phyloP scores from a whole-genome alignment of 1,139 yeast genomes.

The Suzukiozyma palmioleophila region DNA sequence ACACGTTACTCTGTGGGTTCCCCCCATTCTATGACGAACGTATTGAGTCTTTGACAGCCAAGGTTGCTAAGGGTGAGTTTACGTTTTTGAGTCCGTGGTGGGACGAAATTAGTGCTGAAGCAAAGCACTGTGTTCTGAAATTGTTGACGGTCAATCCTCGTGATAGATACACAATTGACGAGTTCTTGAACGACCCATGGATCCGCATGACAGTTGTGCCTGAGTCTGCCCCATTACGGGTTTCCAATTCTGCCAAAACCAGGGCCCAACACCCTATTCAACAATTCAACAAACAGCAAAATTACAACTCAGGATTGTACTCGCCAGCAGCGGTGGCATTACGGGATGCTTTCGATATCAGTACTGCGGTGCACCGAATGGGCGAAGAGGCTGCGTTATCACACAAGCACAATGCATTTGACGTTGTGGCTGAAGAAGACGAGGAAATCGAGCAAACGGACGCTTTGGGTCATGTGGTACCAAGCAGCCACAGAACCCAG shows the following conservation, averaged over 20 bases:
- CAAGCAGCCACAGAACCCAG: slow-evolving; percentile 11
- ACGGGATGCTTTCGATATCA: slow-evolving; percentile 92
- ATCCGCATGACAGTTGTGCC: slow-evolving; percentile 28
- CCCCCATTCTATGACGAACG: slow-evolving; percentile 61
- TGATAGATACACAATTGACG: slow-evolving; percentile 70
- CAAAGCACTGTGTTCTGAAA: slow-evolving; percentile 64
- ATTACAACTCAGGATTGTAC: slow-evolving; percentile 31
- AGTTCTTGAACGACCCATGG: slow-evolving; percentile 87
- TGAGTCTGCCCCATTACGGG: slow-evolving; percentile 3
- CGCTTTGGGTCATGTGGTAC: slow-evolving; percentile 18
- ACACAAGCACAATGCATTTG: slow-evolving; percentile 22
- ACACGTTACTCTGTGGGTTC: slow-evolving; percentile 57
- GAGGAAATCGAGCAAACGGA: slow-evolving; percentile 23
- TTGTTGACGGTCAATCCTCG: slow-evolving; percentile 80
- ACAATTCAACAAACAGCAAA: slow-evolving; percentile 17
- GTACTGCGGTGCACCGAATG: slow-evolving; percentile 89
- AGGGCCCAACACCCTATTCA: slow-evolving; percentile 23
- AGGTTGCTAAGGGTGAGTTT: slow-evolving; percentile 57
- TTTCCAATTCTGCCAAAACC: slow-evolving; percentile 4
- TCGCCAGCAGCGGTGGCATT: slow-evolving; percentile 91
- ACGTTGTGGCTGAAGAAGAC: slow-evolving; percentile 38
- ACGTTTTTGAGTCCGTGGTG: slow-evolving; percentile 60
- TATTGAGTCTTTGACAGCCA: slow-evolving; percentile 51
- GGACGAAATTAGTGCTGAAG: slow-evolving; percentile 54
- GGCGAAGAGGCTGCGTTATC: slow-evolving; percentile 74